These are phyloP conservation scores for Polytolypa hystricis DNA, from an alignment of 2,329 filamentous ascomycete genomes.

Conservation along the genomic window DNA sequence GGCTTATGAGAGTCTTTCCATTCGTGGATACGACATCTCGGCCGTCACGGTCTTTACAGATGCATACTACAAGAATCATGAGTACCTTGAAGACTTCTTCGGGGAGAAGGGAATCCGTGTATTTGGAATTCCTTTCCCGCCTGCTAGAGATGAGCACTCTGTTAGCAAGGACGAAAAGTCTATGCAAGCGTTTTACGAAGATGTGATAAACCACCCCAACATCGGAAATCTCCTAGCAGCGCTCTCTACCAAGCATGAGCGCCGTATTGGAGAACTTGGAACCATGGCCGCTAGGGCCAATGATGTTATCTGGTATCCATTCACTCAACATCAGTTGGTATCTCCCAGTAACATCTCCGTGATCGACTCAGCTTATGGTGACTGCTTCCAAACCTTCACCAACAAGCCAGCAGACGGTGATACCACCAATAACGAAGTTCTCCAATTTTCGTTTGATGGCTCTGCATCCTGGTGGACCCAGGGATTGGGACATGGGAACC, in stretches of 20 bases:
- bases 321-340: conserved; percentile 65
- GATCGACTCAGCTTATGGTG: conserved; percentile 71
- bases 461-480: conserved; percentile 91
- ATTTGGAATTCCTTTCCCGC: conserved; percentile 48
- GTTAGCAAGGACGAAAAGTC: conserved; percentile 40
- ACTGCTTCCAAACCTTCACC: conserved; percentile 58
- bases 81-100: conserved; percentile 60
- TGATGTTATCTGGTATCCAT: conserved; percentile 70
- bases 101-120: conserved; percentile 46
- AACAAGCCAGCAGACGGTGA: conserved; percentile 11
- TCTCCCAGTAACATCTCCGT: conserved; percentile 52
- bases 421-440: conserved; percentile 19
- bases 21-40: conserved; percentile 70
- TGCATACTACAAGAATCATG: conserved; percentile 54
- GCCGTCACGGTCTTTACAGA: conserved; percentile 59
- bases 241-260: conserved; percentile 44
- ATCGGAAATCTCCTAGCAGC: conserved; percentile 39
- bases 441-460: conserved; percentile 64
- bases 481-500: conserved; percentile 69
- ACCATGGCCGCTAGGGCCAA: conserved; percentile 52
- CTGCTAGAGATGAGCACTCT: conserved; percentile 29
- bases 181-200: conserved; percentile 55
- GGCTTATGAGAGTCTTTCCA: conserved; percentile 63
- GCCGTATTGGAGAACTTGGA: conserved; percentile 49
- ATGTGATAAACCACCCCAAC: conserved; percentile 28